A percentile compares a stretch with the other conserved stretches of the same genome.
Conservation (phyloP, 306 rosid species). For the Trifolium dubium region DNA sequence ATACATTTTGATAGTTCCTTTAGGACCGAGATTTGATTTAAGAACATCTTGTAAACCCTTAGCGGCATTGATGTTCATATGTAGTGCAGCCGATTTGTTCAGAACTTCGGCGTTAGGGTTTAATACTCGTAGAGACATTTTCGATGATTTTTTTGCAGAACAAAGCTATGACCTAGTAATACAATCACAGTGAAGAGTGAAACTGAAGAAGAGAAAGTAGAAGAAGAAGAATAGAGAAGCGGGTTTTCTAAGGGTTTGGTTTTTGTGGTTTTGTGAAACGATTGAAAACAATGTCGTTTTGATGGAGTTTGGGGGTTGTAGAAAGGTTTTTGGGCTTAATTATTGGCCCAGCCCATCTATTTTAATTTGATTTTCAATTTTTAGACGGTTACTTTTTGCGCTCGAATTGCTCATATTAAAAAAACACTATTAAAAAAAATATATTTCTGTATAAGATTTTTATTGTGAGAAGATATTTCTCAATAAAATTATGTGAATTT, state of each 20-base stretch:
- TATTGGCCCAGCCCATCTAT: no score
- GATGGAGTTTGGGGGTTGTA: background rate
- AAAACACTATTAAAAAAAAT: no score
- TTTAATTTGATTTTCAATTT: no score
- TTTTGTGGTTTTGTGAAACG: background rate
- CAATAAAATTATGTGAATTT: no score
- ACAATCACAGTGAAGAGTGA: background rate
- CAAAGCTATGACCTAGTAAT: background rate
- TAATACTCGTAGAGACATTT: conserved; percentile 76
- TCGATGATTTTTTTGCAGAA: background rate
- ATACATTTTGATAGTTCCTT: conserved; percentile 95
- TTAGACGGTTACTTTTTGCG: no score
- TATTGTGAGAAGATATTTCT: no score
- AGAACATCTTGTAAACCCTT: conserved; percentile 96
- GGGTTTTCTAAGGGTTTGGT: conserved; percentile 16
- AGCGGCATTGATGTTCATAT: conserved; percentile 97
- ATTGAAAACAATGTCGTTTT: background rate
- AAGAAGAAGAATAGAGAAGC: background rate
- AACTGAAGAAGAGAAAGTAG: background rate
- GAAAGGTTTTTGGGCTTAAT: background rate
- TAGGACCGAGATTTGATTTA: conserved; percentile 92
- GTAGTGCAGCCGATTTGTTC: conserved; percentile 94
- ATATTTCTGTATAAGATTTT: no score
- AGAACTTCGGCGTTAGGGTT: conserved; percentile 98
- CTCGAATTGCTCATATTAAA: no score